Evolutionary conservation across 176 grass and related monocot species (phyloP), one percentile per base, ranked within the genome.

Genomic region (Hordeum vulgare): DNA sequence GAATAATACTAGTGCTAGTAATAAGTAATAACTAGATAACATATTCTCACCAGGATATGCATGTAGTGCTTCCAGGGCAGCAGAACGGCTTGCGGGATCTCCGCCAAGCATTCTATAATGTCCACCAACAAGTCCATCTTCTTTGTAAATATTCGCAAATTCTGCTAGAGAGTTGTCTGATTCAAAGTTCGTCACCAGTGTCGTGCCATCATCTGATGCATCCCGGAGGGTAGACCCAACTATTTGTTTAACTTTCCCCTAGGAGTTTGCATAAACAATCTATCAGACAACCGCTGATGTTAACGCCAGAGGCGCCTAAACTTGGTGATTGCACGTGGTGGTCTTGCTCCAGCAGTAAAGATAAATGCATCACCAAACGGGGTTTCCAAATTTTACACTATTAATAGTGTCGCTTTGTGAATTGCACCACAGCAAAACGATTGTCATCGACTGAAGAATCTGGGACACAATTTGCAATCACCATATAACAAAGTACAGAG

Each of bases 171-270:
- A 83, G 66, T 90, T 96, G 80, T 99, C 93, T 37, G 93, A 94
- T 64, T 96, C 96, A 67, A 98, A 96, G 59, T 99, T 99, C 0
- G 93, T 99, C 42, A 99, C 87, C 23, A 98, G 90, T 53, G 77
- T 2, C 0, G 77, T 61, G 5, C 83, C 80, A 65, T 90, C 84
- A 4, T 82, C 79, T 2, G 71, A 64, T 59, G 72, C 83, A 88
- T 96, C 96, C n/a, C 58, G 81, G 44, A 98, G 93, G 17, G 93
- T 98, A 47, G 96, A 94, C 7, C 96, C 96, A 37, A 98, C 93
- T 75, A 98, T 98, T 83, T 98, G 93, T 66, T 98, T 98, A 68
- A 98, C 58, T n/a, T n/a, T n/a, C n/a, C n/a, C n/a, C n/a, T n/a
- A n/a, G n/a, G n/a, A n/a, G n/a, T n/a, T n/a, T n/a, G n/a, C n/a